phyloP scores from a whole-genome alignment of 1,284 basidiomycete genomes.

The Veloporphyrellus conicus region DNA sequence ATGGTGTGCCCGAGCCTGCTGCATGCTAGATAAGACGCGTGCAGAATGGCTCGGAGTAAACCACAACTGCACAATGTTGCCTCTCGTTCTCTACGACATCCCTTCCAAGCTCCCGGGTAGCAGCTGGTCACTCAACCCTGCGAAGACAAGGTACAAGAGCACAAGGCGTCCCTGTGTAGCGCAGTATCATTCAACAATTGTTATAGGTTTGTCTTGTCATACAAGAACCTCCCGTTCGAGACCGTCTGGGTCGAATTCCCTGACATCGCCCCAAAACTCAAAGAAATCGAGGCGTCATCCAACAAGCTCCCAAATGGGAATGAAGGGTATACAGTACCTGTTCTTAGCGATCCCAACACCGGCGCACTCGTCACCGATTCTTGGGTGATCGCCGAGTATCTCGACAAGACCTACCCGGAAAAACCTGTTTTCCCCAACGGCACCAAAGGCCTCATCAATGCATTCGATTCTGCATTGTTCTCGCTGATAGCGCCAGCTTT shows the following conservation, averaged over 20 bases:
- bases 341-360: conserved; percentile 32
- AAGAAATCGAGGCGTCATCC: conserved; percentile 28
- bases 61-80: neutral
- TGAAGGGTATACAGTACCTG: conserved; percentile 33
- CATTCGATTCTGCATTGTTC: conserved; percentile 23
- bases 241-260: conserved; percentile 31
- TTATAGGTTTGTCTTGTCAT: conserved; percentile 26
- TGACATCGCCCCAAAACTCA: conserved; percentile 28
- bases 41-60: too few relatives aligned
- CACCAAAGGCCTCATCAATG: conserved; percentile 31
- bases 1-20: neutral
- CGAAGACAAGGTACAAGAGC: conserved; percentile 21
- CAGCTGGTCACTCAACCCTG: conserved; percentile 23
- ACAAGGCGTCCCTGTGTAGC: too few relatives aligned
- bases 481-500: neutral
- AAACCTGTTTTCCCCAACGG: conserved; percentile 38
- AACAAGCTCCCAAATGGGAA: conserved; percentile 13
- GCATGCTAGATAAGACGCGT: conserved; percentile 4
- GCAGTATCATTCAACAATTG: neutral
- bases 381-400: conserved; percentile 39
- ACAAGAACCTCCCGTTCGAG: conserved; percentile 32
- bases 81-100: conserved; percentile 9
- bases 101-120: conserved; percentile 17
- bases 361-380: conserved; percentile 37
- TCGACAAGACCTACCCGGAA: conserved; percentile 43